phyloP scores from a whole-genome alignment of 306 rosid genomes.

The Chamaecrista fasciculata region DNA sequence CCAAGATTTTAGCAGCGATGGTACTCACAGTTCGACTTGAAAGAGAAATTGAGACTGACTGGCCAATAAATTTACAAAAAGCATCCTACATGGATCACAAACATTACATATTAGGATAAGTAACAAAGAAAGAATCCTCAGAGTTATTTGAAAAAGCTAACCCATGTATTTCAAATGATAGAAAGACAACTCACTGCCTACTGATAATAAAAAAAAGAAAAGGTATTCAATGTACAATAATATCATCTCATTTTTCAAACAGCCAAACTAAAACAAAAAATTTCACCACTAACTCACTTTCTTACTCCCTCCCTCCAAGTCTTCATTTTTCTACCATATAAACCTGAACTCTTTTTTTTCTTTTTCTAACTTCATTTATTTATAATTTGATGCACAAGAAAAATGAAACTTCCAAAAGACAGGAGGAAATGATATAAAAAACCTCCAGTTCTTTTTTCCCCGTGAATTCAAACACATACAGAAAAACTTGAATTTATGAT shows the following conservation, averaged over 20 bases:
- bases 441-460: neutral
- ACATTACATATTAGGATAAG: conserved; percentile 3
- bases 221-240: neutral
- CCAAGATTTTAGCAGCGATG: neutral
- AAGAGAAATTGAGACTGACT: conserved; percentile 64
- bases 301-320: neutral
- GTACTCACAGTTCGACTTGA: conserved; percentile 92
- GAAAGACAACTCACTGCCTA: neutral
- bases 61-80: conserved; percentile 78
- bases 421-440: neutral
- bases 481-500: neutral
- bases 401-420: neutral
- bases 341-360: neutral
- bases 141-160: neutral
- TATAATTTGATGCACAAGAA: neutral
- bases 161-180: neutral
- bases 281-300: neutral
- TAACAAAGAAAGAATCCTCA: neutral
- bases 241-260: neutral
- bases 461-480: neutral
- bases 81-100: conserved; percentile 57
- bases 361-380: neutral
- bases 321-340: neutral
- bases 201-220: too few relatives aligned
- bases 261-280: neutral